Evolutionary conservation across 331 rosid genomes (phyloP).

Genomic region (Acacia pycnantha): DNA sequence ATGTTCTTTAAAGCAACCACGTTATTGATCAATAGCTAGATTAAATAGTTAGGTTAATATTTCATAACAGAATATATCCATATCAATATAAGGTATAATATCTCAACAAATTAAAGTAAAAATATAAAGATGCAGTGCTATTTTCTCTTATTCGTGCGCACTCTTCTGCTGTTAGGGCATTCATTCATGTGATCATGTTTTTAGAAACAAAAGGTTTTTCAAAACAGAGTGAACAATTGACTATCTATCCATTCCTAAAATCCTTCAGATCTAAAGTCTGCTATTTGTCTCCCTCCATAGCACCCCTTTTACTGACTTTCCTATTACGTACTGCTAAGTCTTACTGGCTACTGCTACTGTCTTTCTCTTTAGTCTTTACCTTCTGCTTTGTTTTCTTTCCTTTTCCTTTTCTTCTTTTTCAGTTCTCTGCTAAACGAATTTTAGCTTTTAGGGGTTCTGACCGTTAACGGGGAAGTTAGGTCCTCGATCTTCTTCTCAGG

Average conservation of each 20-base stretch:
- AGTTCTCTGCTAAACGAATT: not conserved
- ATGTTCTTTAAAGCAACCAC: not conserved
- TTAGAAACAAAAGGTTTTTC: not conserved
- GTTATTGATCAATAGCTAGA: not conserved
- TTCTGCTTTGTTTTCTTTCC: not conserved
- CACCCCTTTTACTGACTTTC: not conserved
- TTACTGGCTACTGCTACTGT: not conserved
- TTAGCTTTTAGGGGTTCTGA: slow-evolving; percentile 35
- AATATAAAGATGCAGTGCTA: not conserved
- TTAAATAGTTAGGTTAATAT: no score
- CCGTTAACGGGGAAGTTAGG: slow-evolving; percentile 38
- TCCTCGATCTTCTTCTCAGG: slow-evolving; percentile 29
- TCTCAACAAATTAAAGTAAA: no score
- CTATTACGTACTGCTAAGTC: not conserved
- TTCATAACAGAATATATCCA: no score
- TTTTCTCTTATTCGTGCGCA: not conserved
- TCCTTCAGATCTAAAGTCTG: not conserved
- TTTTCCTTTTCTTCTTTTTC: not conserved
- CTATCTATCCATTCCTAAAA: not conserved
- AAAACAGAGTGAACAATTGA: not conserved
- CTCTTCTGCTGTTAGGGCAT: not conserved
- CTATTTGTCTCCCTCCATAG: not conserved
- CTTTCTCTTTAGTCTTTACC: not conserved
- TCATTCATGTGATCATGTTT: not conserved
- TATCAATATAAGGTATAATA: no score